Percentiles rank a stretch among this genome's conserved stretches.
Evolutionary conservation across 2,329 filamentous ascomycete species (phyloP).

Genomic region (Trichoderma atrobrunneum): DNA sequence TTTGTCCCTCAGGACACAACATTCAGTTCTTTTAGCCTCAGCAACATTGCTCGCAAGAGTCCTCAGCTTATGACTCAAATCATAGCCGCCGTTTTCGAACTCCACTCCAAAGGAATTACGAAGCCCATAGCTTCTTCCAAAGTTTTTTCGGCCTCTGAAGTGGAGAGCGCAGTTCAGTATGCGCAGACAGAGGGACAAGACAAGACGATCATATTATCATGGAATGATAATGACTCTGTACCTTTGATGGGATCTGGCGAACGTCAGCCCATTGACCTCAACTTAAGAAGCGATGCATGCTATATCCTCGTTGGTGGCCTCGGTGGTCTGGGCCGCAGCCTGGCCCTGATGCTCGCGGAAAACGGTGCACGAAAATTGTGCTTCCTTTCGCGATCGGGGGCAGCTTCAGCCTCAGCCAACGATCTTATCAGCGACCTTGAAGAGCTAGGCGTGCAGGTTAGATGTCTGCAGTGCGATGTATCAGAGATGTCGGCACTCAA

Average conservation of each 20-base stretch:
- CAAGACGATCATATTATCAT: neutral
- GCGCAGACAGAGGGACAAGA: neutral
- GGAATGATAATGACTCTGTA: neutral
- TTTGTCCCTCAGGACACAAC: neutral
- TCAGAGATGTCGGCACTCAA: neutral
- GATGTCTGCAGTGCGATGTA: neutral
- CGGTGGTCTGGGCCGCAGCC: neutral
- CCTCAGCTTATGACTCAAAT: neutral
- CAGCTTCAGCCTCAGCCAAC: neutral
- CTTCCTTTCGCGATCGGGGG: neutral
- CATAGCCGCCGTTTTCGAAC: neutral
- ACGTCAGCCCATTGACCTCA: neutral
- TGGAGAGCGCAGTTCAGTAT: neutral
- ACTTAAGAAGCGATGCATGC: neutral
- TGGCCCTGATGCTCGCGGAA: neutral
- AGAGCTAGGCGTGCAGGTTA: neutral
- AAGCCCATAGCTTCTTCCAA: neutral
- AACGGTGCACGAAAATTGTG: neutral
- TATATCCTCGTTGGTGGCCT: neutral
- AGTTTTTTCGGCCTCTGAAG: neutral
- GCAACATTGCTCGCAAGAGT: neutral
- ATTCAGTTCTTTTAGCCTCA: neutral
- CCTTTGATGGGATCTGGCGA: neutral
- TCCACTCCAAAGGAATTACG: neutral
- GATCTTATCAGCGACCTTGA: neutral